phyloP scores from a whole-genome alignment of 257 asterid genomes.

The Solanum paucissectum region DNA sequence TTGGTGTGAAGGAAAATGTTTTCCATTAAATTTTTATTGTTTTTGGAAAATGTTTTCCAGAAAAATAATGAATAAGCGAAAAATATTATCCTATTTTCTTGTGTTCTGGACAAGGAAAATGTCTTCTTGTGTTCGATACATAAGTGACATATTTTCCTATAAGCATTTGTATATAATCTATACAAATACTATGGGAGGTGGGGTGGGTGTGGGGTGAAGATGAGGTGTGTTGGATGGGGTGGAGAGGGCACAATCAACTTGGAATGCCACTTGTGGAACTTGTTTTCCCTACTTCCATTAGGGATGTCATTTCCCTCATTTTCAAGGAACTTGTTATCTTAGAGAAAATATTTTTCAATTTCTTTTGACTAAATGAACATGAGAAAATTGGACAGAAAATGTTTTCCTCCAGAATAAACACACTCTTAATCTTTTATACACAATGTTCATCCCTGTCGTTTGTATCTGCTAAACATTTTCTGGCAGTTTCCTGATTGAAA shows the following conservation, averaged over 20 bases:
- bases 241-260: background rate
- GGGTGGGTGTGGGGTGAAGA: background rate
- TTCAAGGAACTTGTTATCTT: background rate
- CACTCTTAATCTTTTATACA: background rate
- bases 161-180: background rate
- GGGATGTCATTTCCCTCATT: background rate
- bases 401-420: background rate
- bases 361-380: background rate
- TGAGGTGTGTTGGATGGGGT: background rate
- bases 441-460: background rate
- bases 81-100: no score
- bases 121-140: background rate
- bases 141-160: background rate
- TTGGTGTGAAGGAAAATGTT: background rate
- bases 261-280: background rate
- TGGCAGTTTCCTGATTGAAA: background rate
- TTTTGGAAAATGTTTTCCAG: no score
- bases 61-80: no score
- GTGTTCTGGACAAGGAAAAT: background rate
- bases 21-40: background rate
- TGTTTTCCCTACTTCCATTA: background rate
- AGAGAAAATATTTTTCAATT: background rate
- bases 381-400: background rate
- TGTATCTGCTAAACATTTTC: background rate
- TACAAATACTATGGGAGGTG: background rate